Evolutionary conservation across 1,284 basidiomycete genomes (phyloP), one percentile per base, ranked within the genome.

Genomic region (Ceratobasidium sp.): DNA sequence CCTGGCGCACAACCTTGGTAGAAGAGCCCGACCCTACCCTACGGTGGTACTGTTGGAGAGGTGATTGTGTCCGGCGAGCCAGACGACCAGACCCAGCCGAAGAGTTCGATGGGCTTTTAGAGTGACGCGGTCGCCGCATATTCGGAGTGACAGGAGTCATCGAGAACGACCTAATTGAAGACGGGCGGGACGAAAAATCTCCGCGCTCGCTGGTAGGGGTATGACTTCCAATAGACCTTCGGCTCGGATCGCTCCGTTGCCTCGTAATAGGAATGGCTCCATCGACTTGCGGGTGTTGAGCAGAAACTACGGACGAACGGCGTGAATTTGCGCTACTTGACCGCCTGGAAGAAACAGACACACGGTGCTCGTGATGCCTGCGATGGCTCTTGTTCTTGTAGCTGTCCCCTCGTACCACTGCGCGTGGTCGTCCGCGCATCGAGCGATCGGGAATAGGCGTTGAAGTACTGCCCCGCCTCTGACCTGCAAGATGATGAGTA

Each of bases 281-380:
- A 90, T 80, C 8, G 86, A 77, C 0, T 87, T 81, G 79, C 89
- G 83, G 66, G 24, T 27, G 62, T 74, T 90, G 90, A 74, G 86
- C 85, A 13, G 90, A 92, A 37, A 89, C 84, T 14, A 87, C 85
- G 11, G 91, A 92, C 0, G 91, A 92, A 56, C 92, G 84, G 51
- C 89, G 84, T 11, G 92, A 94, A 78, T 93, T 93, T 76, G 92
- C 90, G 78, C 92, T 93, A 79, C 92, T 93, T 9, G 92, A 93
- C 37, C 92, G 87, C 61, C 89, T 86, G 48, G 92, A 93, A 0
- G 91, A 92, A 43, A 77, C 56, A n/a, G 76, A 77, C 43, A 76
- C 49, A 27, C 76, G 76, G 69, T 77, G 37, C n/a, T 62, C 58
- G 64, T 51, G 69, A 43, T 48, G 29, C 56, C 64, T 56, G 53